Evolutionary conservation across 139 green algal genomes (phyloP).

Genomic region (Tetraselmis chui): DNA sequence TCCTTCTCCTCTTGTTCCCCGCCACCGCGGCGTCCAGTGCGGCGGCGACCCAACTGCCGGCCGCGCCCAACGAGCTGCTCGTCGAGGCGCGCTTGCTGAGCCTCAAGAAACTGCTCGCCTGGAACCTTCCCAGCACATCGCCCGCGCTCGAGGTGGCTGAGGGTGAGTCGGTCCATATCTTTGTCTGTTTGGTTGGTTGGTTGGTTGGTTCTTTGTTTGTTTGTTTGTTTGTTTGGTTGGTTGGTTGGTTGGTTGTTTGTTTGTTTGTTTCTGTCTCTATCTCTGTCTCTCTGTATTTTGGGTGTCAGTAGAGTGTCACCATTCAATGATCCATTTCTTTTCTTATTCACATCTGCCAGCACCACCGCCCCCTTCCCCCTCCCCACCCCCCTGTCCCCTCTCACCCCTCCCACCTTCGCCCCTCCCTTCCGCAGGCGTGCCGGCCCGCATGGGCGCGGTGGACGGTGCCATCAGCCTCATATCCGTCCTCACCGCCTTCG

Average conservation of each 20-base stretch:
- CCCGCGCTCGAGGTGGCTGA: background rate
- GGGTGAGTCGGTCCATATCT: too few species aligned
- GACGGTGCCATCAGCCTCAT: background rate
- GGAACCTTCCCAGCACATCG: background rate
- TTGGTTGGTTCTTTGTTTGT: too few species aligned
- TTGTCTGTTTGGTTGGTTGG: too few species aligned
- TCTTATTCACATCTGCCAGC: too few species aligned
- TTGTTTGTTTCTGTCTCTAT: too few species aligned
- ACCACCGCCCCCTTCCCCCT: too few species aligned
- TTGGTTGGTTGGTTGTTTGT: too few species aligned
- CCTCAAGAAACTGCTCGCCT: background rate
- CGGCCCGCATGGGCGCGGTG: background rate
- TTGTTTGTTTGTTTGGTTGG: too few species aligned
- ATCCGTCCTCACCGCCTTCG: background rate
- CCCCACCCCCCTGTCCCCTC: background rate
- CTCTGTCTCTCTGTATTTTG: too few species aligned
- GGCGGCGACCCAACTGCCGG: background rate
- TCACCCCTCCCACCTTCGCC: background rate
- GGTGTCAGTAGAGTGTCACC: too few species aligned
- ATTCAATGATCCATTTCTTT: too few species aligned
- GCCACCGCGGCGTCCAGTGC: background rate
- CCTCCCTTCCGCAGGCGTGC: background rate
- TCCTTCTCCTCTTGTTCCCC: background rate
- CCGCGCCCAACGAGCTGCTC: background rate
- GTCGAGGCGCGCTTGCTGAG: background rate